phyloP scores from a whole-genome alignment of 192 early-diverging fungal species.

The Kickxella alabastrina region DNA sequence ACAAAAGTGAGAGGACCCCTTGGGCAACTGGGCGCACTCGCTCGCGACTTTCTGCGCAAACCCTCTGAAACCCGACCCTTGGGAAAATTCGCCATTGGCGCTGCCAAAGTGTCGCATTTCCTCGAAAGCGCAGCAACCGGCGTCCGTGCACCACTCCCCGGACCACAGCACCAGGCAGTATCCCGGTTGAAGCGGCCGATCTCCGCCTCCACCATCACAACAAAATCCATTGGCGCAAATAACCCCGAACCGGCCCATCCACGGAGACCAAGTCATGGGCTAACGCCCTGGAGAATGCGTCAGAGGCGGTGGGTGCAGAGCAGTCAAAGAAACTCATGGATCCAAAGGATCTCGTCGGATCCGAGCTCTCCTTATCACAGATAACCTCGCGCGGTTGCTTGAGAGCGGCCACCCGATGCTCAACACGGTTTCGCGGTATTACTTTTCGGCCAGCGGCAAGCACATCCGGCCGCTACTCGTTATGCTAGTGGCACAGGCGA shows the following conservation, averaged over 20 bases:
- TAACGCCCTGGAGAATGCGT: no score
- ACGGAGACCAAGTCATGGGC: constrained; percentile 20
- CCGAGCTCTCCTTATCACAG: constrained; percentile 82
- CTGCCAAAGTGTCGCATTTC: constrained; percentile 38
- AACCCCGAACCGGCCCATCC: no score
- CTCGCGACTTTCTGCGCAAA: constrained; percentile 17
- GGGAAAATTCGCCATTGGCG: constrained; percentile 37
- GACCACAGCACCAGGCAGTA: constrained; percentile 21
- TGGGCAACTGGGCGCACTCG: constrained; percentile 33
- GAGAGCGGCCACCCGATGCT: constrained; percentile 88
- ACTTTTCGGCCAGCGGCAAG: constrained; percentile 83
- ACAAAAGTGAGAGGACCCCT: constrained; percentile 27
- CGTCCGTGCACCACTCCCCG: constrained; percentile 31
- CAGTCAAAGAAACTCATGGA: constrained; percentile 12
- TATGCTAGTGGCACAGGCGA: constrained; percentile 84
- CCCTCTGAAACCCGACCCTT: constrained; percentile 34
- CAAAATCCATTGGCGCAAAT: background rate
- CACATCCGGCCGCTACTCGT: constrained; percentile 91
- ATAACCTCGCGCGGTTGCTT: constrained; percentile 77
- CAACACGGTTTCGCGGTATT: constrained; percentile 83
- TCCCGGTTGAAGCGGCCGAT: constrained; percentile 25
- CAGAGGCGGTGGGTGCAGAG: constrained; percentile 1
- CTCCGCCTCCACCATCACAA: constrained; percentile 9
- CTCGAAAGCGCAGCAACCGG: constrained; percentile 36
- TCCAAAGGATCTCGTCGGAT: constrained; percentile 67